A percentile compares a stretch with the other conserved stretches of the same genome.
Conservation (phyloP, 805 yeast species). For the Lipomyces yamadae region DNA sequence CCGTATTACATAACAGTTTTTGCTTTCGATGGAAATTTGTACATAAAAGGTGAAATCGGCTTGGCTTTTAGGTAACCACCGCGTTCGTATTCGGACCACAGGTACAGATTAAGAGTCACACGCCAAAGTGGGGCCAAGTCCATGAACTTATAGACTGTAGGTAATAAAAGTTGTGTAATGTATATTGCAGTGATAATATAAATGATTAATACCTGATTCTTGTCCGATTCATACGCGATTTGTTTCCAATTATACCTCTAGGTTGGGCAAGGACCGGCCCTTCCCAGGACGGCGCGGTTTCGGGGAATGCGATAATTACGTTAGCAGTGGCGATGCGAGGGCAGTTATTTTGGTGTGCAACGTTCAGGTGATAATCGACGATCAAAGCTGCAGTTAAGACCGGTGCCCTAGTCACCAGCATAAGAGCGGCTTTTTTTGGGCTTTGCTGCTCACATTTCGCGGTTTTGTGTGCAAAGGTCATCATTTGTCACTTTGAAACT, state of each 20-base stretch:
- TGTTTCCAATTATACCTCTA: neutral
- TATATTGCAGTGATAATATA: too few relatives aligned
- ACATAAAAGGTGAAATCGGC: too few relatives aligned
- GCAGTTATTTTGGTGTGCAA: neutral
- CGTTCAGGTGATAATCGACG: neutral
- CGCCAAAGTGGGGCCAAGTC: too few relatives aligned
- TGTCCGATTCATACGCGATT: neutral
- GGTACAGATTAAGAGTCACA: too few relatives aligned
- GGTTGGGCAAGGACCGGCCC: slow-evolving; percentile 2
- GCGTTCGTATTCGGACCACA: too few relatives aligned
- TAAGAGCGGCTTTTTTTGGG: neutral
- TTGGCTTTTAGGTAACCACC: too few relatives aligned
- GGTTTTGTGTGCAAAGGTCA: slow-evolving; percentile 11
- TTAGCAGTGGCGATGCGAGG: neutral
- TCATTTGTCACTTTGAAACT: slow-evolving; percentile 16
- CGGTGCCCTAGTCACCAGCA: neutral
- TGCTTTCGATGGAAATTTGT: too few relatives aligned
- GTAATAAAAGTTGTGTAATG: too few relatives aligned
- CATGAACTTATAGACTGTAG: too few relatives aligned
- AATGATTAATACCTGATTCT: too few relatives aligned
- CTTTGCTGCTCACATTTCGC: neutral
- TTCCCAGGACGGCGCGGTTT: neutral
- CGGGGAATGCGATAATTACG: neutral
- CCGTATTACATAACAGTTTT: too few relatives aligned
- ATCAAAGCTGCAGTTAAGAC: too few relatives aligned